phyloP scores from a whole-genome alignment of 2,329 filamentous ascomycete species.

The Plectosphaerella cucumerina region DNA sequence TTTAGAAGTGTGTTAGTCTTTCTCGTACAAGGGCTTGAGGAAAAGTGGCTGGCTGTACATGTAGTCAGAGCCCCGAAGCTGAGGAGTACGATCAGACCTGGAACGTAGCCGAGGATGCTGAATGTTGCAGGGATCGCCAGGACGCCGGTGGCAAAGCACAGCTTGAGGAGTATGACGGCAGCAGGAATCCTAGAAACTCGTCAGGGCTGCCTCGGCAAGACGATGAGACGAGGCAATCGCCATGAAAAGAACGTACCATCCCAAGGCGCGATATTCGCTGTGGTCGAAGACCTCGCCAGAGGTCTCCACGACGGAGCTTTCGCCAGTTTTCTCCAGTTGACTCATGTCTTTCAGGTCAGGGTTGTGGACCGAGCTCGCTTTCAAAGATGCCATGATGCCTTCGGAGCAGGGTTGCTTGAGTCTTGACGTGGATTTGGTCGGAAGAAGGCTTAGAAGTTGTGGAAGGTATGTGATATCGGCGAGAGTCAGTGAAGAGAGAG shows the following conservation, averaged over 20 bases:
- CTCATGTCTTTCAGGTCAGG: too few relatives aligned
- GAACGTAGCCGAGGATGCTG: conserved; percentile 16
- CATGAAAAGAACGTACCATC: conserved; percentile 12
- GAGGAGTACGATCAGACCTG: conserved; percentile 14
- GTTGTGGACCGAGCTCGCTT: too few relatives aligned
- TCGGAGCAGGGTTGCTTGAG: too few relatives aligned
- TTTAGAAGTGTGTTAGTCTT: conserved; percentile 1
- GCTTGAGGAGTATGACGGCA: conserved; percentile 17
- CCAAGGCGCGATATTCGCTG: conserved; percentile 15
- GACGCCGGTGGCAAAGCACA: conserved; percentile 22
- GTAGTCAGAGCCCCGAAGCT: conserved; percentile 17
- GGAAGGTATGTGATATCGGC: too few relatives aligned
- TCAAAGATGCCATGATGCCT: too few relatives aligned
- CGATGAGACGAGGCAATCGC: not conserved
- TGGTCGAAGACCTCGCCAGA: conserved; percentile 15
- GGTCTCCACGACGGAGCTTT: too few relatives aligned
- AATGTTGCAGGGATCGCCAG: conserved; percentile 19
- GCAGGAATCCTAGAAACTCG: conserved; percentile 12
- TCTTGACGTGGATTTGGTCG: too few relatives aligned
- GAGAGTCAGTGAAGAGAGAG: too few relatives aligned
- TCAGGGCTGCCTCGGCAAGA: not conserved
- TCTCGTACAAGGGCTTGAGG: not conserved
- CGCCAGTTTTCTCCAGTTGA: too few relatives aligned
- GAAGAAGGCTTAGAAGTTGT: too few relatives aligned
- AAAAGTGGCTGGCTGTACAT: conserved; percentile 11